phyloP scores from a whole-genome alignment of 805 yeast genomes.

The Metschnikowia gelsemii region DNA sequence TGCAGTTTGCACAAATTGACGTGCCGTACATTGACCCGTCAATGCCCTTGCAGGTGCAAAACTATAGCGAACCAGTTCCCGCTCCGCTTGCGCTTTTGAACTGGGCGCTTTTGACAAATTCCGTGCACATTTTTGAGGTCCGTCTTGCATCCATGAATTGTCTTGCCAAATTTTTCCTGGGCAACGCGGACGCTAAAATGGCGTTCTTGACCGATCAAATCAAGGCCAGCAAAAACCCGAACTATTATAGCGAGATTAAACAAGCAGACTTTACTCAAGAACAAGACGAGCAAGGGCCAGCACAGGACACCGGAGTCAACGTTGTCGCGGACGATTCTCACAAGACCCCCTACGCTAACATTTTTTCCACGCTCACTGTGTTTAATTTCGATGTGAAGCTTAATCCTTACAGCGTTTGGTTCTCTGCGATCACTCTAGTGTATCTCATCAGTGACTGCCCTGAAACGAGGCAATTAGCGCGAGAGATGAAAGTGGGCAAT shows the following conservation, averaged over 20 bases:
- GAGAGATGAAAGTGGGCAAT: slow-evolving; percentile 55
- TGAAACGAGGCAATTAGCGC: slow-evolving; percentile 48
- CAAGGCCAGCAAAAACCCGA: slow-evolving; percentile 30
- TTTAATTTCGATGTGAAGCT: slow-evolving; percentile 62
- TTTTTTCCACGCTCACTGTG: slow-evolving; percentile 70
- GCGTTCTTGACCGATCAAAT: slow-evolving; percentile 71
- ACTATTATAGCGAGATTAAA: slow-evolving; percentile 24
- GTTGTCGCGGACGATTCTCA: slow-evolving; percentile 2
- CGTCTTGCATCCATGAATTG: slow-evolving; percentile 70
- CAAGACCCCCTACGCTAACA: slow-evolving; percentile 49
- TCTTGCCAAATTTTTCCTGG: slow-evolving; percentile 64
- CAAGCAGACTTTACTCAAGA: slow-evolving; percentile 10
- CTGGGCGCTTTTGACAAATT: slow-evolving; percentile 78
- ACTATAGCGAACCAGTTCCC: slow-evolving; percentile 49
- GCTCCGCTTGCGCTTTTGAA: slow-evolving; percentile 71
- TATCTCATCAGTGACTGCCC: slow-evolving; percentile 57
- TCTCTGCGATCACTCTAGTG: slow-evolving; percentile 66
- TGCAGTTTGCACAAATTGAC: slow-evolving; percentile 73
- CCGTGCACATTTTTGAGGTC: slow-evolving; percentile 81
- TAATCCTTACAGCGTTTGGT: slow-evolving; percentile 88
- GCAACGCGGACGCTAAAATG: slow-evolving; percentile 58
- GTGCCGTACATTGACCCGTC: slow-evolving; percentile 90
- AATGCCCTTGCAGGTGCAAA: slow-evolving; percentile 44
- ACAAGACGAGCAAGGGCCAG: background rate
- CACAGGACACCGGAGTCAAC: slow-evolving; percentile 7